Evolutionary conservation across 768 basidiomycete species (phyloP), one percentile per base, ranked within the genome.

Genomic region (Mrakia blollopis): DNA sequence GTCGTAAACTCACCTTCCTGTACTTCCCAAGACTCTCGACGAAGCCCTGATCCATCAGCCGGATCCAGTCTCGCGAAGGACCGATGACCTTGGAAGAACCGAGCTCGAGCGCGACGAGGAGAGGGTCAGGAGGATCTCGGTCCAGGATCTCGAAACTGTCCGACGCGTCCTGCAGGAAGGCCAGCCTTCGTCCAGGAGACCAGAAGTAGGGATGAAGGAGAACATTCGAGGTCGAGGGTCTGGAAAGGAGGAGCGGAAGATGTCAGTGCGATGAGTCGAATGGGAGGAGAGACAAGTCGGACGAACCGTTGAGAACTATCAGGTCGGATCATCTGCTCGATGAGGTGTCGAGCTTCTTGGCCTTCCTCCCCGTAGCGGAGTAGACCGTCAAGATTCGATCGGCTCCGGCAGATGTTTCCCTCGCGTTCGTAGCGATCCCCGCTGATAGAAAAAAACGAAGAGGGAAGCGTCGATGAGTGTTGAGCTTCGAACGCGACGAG

Each of bases 61-160:
- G 83, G 78, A 91, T 89, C 97, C 97, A 99, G 84, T 98, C 96
- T 1, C 77, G 61, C 21, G 37, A n/a, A 76, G 88, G 87, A 32
- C 94, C 94, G 3, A 99, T 91, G 69, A 98, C 90, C 13, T 84
- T 83, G 44, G 81, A 79, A 0, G 93, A 91, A 65, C 87, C 87
- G 0, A 84, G 87, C 85, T 99, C 97, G 25, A 99, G 87, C 16
- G 87, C 84, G 18, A 92, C 80, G 32, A 99, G 87, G 75, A 89
- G 87, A 0, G 89, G 86, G 75, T 96, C 93, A 75, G 89, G 90
- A 0, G 95, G 94, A 68, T 96, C 94, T 41, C 93, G 89, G 80
- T 91, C 92, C 93, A 98, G 96, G 82, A 94, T 94, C 84, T 98
- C 97, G 83, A 98, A 99, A 7, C 95, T 89, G 84, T 98, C 96